Evolutionary conservation across 371 early-diverging fungal species (phyloP), one percentile per base, ranked within the genome.

Genomic region (Circinella umbellata): DNA sequence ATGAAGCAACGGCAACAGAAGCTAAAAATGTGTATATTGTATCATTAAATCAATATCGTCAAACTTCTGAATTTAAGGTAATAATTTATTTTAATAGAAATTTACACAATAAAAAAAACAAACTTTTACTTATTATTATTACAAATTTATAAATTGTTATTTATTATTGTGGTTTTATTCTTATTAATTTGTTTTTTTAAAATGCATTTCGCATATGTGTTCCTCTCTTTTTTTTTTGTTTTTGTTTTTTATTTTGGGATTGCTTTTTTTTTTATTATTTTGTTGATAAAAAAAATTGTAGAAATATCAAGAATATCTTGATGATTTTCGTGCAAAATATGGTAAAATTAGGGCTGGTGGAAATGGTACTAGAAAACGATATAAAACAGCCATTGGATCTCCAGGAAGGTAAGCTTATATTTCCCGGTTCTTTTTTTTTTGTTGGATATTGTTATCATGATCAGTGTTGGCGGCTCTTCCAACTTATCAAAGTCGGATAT

Each of bases 311-410:
- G 77, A 79, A 55, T 85, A 85, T 36, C 27, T 84, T 15, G 72
- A 68, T 36, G 84, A 83, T 10, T 86, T 84, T 53, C 78, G 76
- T 34, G 57, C 66, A 9, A 81, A 79, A 18, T 79, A 88, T 77
- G 82, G 73, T 18, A 67, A 73, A 20, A 13, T 51, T 36, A 69
- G 73, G 5, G 68, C 73, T 36, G 61, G 64, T 61, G 64, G 69
- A 27, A 27, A 27, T 27, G 61, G 57, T 7, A 14, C 7, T n/a
- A 15, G 70, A 74, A 62, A 79, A 75, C 60, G 66, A 76, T 54
- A 65, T 68, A 1, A 76, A 73, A 27, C 18, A 62, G 34, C 48
- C 4, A 46, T 42, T 36, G 67, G 53, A 48, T 61, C 20, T 48
- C 38, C 66, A 2, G 55, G 67, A 61, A 67, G 67, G 61, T 57